Evolutionary conservation across 208 protist genomes (phyloP).

Genomic region (Herpetomonas tarakana): DNA sequence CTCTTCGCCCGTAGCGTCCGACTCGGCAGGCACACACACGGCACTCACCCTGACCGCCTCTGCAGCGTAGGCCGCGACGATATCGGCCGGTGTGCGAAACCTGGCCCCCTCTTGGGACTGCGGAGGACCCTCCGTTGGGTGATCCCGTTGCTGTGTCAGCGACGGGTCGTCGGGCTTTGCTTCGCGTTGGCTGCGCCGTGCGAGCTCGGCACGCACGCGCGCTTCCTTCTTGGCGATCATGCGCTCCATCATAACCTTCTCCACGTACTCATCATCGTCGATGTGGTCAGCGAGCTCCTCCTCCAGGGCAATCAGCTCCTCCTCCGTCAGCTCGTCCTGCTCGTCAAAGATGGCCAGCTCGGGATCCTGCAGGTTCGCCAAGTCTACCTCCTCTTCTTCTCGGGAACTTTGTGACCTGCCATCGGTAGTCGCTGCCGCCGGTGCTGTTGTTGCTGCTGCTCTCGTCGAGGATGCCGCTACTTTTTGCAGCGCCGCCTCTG

Average conservation of each 20-base stretch:
- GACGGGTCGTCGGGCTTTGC: too few species aligned
- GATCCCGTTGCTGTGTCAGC: background rate
- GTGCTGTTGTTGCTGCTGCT: background rate
- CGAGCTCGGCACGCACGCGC: conserved; percentile 47
- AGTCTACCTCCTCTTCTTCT: conserved; percentile 6
- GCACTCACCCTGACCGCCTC: background rate
- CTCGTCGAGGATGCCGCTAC: conserved; percentile 22
- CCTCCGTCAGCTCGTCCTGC: conserved; percentile 74
- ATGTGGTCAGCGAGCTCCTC: conserved; percentile 60
- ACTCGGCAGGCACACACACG: background rate
- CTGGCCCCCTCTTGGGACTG: background rate
- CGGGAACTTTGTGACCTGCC: too few species aligned
- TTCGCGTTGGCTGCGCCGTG: conserved; percentile 5
- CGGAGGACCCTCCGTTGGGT: background rate
- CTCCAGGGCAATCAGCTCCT: conserved; percentile 77
- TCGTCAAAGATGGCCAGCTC: conserved; percentile 65
- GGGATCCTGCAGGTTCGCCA: conserved; percentile 13
- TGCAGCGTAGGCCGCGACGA: conserved; percentile 11
- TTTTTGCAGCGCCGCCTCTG: conserved; percentile 38
- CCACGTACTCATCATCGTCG: conserved; percentile 68
- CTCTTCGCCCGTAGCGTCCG: background rate
- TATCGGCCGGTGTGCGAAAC: conserved; percentile 36
- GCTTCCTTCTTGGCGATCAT: conserved; percentile 85
- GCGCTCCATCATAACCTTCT: conserved; percentile 72
- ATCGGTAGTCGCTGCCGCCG: background rate